Evolutionary conservation across 2,329 filamentous ascomycete species (phyloP).

Genomic region (Colletotrichum euphorbiae): DNA sequence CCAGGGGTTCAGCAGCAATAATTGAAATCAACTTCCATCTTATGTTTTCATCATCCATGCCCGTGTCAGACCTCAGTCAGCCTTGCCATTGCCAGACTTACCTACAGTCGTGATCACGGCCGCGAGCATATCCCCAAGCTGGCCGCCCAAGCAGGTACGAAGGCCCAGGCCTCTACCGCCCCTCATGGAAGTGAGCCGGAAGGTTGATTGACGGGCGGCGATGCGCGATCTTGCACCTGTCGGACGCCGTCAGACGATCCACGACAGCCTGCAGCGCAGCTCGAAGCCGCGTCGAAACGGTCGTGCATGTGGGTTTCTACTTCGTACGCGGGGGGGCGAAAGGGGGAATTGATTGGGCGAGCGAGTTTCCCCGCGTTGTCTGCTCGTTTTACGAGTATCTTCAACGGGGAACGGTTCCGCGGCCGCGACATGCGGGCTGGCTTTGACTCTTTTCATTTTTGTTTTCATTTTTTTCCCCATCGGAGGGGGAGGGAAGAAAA

Average conservation of each 20-base stretch:
- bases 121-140: too few species aligned
- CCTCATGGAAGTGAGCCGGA: too few species aligned
- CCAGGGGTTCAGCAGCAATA: too few species aligned
- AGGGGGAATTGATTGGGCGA: background rate
- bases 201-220: too few species aligned
- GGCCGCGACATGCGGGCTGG: background rate
- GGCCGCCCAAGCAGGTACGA: too few species aligned
- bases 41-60: too few species aligned
- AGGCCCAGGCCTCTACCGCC: too few species aligned
- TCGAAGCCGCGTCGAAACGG: background rate
- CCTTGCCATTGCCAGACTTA: too few species aligned
- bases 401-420: background rate
- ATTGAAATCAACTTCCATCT: too few species aligned
- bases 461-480: background rate
- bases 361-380: background rate
- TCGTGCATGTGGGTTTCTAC: background rate
- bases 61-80: too few species aligned
- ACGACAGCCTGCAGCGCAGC: background rate
- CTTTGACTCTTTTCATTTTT: background rate
- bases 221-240: constrained; percentile 27
- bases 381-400: too few species aligned
- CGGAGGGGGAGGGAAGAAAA: background rate
- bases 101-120: too few species aligned
- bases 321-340: background rate
- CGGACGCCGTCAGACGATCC: constrained; percentile 1